Base-by-base conservation (phyloP, 2,329 filamentous ascomycete species). In the Aspergillus ustus region DNA sequence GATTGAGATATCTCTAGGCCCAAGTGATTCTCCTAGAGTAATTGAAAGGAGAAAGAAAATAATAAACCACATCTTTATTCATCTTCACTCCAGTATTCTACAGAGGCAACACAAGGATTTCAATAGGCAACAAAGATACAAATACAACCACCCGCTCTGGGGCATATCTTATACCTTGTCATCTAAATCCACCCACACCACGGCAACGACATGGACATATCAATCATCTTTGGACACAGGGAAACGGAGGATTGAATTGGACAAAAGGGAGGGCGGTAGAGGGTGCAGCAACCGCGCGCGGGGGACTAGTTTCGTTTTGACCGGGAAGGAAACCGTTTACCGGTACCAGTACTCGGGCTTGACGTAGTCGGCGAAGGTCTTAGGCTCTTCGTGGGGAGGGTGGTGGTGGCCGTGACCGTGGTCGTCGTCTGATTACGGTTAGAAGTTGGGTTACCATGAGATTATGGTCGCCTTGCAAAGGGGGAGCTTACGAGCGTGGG, bases 341-440 rank as follows among this genome's bases (percentile, higher is more conserved):
- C 75, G 74, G 76, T 94, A 96, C 85, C 89, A 88, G 87, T 98
- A 99, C 78, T 97, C 89, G 64, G 93, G 92, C 87, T 91, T 93
- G 82, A 99, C 89, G 82, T 87, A 98, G 85, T 99, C 91, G 81
- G 92, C 92, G 78, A 98, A 94, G 72, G 92, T 97, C 90, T 97
- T 97, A 78, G 93, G 92, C 83, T 96, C 92, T 80, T 89, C 87
- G 77, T 84, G 84, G 70, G 80, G 77, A 74, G 87, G 83, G 72
- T 81, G 72, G 65, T 75, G 72, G 72, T 84, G 81, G 64, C 76
- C 73, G 50, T 52, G 50, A 4, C 50, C 50, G 55, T 57, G 54
- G 19, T 57, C 55, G 25, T 57, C 55, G 25, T 57, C 29, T 57
- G 29, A 37, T 31, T 50, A 11, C 25, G 45, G 57, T 73, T 60